Conservation (phyloP, 768 basidiomycete species). For the Rhodosporidiobolus odoratus region DNA sequence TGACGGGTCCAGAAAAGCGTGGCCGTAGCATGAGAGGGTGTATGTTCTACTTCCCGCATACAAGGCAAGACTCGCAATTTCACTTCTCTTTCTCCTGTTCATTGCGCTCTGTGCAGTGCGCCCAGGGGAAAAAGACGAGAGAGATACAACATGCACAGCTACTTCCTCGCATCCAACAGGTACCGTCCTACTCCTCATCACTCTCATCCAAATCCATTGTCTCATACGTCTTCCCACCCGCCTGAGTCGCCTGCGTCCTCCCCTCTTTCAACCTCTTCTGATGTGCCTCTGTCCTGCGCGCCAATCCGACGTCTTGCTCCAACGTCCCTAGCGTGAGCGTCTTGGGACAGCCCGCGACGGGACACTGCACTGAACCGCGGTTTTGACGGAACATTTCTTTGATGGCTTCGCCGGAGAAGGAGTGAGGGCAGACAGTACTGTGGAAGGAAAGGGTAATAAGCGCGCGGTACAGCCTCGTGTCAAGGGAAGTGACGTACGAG, state of each 20-base stretch:
- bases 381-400: conserved; percentile 23
- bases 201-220: conserved; percentile 21
- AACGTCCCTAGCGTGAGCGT: conserved; percentile 55
- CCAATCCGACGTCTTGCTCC: conserved; percentile 57
- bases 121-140: too few relatives aligned
- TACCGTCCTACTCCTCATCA: neutral
- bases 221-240: conserved; percentile 6
- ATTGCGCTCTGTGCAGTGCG: too few relatives aligned
- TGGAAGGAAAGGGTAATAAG: neutral
- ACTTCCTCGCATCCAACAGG: too few relatives aligned
- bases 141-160: too few relatives aligned
- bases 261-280: conserved; percentile 55
- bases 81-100: too few relatives aligned
- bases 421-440: conserved; percentile 70
- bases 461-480: neutral
- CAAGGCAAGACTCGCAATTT: too few relatives aligned
- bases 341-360: conserved; percentile 67
- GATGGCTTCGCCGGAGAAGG: conserved; percentile 57
- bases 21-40: too few relatives aligned
- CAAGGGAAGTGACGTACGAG: conserved; percentile 56
- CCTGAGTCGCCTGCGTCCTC: conserved; percentile 47
- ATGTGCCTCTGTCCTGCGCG: conserved; percentile 57
- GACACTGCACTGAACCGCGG: conserved; percentile 53
- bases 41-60: too few relatives aligned
- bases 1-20: too few relatives aligned